phyloP scores from a whole-genome alignment of 2,329 filamentous ascomycete species.

The Boeremia lycopersici region DNA sequence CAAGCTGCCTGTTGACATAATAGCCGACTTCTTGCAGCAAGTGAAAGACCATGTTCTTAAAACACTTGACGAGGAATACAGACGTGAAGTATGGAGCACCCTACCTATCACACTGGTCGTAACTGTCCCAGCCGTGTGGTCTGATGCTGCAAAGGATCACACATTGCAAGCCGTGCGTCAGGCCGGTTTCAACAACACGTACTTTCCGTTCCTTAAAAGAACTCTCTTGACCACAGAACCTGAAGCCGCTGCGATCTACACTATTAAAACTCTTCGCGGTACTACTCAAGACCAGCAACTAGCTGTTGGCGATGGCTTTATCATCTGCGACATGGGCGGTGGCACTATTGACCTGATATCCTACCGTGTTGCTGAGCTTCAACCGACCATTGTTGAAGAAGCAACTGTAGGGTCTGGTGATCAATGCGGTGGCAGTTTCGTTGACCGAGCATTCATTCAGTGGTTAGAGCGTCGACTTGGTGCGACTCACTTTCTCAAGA shows the following conservation, averaged over 20 bases:
- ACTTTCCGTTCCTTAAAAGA: constrained; percentile 13
- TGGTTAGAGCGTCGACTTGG: constrained; percentile 34
- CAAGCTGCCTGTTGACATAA: constrained; percentile 33
- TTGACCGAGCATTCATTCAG: constrained; percentile 30
- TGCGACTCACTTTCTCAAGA: constrained; percentile 19
- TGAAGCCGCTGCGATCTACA: constrained; percentile 37
- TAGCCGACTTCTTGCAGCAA: constrained; percentile 35
- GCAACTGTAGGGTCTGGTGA: constrained; percentile 29
- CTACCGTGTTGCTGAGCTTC: constrained; percentile 17
- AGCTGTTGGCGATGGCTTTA: constrained; percentile 27
- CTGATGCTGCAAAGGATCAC: constrained; percentile 25
- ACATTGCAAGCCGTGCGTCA: constrained; percentile 25
- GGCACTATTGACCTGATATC: constrained; percentile 40
- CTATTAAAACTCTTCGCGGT: constrained; percentile 8
- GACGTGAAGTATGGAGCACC: constrained; percentile 21
- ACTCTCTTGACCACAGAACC: constrained; percentile 25
- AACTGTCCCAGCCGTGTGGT: constrained; percentile 37
- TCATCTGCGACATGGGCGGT: constrained; percentile 41
- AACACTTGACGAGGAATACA: constrained; percentile 30
- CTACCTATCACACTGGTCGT: constrained; percentile 29
- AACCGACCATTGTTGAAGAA: constrained; percentile 28
- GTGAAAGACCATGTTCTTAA: constrained; percentile 29
- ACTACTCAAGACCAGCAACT: constrained; percentile 6
- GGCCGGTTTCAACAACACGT: constrained; percentile 24
- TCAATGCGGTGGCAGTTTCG: constrained; percentile 37